Evolutionary conservation across 305 asterid species (phyloP).

Genomic region (Rubia peregrina): DNA sequence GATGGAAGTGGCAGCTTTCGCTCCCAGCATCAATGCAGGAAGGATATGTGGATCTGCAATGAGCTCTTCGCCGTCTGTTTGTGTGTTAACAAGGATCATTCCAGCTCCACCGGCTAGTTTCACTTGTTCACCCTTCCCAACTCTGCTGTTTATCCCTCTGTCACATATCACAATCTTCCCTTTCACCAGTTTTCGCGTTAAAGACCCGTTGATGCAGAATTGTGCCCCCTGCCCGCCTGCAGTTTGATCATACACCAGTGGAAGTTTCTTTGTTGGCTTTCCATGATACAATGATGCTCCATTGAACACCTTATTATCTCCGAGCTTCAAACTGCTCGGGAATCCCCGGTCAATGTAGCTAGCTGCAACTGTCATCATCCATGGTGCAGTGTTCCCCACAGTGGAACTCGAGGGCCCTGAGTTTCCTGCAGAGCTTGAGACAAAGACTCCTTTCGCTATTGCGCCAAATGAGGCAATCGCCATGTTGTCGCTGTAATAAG

Average conservation of each 20-base stretch:
- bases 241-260: constrained; percentile 34
- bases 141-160: constrained; percentile 42
- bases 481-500: constrained; percentile 36
- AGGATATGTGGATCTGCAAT: constrained; percentile 51
- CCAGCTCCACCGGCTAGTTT: constrained; percentile 59
- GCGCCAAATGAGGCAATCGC: constrained; percentile 72
- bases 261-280: constrained; percentile 31
- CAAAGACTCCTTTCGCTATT: constrained; percentile 39
- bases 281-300: constrained; percentile 53
- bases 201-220: constrained; percentile 41
- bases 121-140: constrained; percentile 51
- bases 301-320: constrained; percentile 33
- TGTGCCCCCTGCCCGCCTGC: constrained; percentile 38
- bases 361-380: constrained; percentile 75
- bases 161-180: constrained; percentile 70
- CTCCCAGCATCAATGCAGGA: constrained; percentile 51
- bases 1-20: constrained; percentile 31
- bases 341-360: constrained; percentile 50
- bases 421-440: constrained; percentile 62
- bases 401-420: constrained; percentile 45
- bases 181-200: constrained; percentile 30
- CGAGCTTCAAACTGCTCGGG: constrained; percentile 37
- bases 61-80: constrained; percentile 46
- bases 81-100: constrained; percentile 44
- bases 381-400: constrained; percentile 52